phyloP scores from a whole-genome alignment of 768 basidiomycete genomes.

The Polyporus arcularius region DNA sequence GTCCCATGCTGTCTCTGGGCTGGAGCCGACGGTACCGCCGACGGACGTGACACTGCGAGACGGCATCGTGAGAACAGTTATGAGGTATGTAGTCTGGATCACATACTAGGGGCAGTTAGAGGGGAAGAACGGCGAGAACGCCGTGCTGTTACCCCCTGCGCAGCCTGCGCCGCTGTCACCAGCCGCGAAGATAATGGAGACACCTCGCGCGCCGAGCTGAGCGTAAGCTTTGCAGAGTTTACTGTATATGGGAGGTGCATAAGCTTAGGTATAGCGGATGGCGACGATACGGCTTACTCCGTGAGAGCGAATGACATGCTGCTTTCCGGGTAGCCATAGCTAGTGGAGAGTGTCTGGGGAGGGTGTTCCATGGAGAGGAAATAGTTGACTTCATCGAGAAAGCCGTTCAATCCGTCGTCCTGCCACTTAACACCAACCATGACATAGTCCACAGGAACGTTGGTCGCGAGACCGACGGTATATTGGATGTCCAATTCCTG shows the following conservation, averaged over 20 bases:
- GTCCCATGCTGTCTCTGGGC: conserved; percentile 50
- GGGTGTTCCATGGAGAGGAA: conserved; percentile 43
- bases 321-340: conserved; percentile 72
- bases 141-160: conserved; percentile 48
- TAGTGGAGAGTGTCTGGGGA: conserved; percentile 64
- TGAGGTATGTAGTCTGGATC: neutral
- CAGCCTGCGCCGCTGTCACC: conserved; percentile 40
- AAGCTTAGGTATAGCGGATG: neutral
- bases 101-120: conserved; percentile 38
- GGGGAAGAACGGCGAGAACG: conserved; percentile 58
- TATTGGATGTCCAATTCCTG: conserved; percentile 36
- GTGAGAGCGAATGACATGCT: conserved; percentile 62
- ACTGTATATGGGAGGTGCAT: conserved; percentile 33
- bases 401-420: conserved; percentile 24
- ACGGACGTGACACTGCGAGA: conserved; percentile 53
- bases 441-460: conserved; percentile 30
- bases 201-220: conserved; percentile 37
- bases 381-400: conserved; percentile 55
- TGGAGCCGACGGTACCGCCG: conserved; percentile 54
- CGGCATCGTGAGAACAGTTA: neutral
- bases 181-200: conserved; percentile 37
- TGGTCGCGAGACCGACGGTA: conserved; percentile 31
- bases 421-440: conserved; percentile 21
- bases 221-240: conserved; percentile 36
- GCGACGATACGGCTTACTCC: conserved; percentile 29